These are phyloP conservation scores for Vitellaria paradoxa DNA, from an alignment of 179 eudicot species.

Conservation along the genomic window DNA sequence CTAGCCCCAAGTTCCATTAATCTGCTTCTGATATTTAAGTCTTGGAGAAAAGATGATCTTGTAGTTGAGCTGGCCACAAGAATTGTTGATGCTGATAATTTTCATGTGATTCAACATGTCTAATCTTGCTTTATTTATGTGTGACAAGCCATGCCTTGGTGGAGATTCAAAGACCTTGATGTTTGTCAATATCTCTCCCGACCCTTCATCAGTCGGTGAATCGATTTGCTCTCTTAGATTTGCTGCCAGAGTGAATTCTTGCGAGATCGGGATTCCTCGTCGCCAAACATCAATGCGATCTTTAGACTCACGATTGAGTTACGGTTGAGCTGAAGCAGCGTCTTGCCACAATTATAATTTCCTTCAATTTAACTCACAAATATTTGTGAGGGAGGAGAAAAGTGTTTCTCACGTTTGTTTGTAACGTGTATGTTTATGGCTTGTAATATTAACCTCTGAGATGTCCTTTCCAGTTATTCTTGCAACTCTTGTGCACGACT, in stretches of 20 bases:
- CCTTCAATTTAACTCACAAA: background rate
- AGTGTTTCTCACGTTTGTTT: background rate
- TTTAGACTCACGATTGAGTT: constrained; percentile 58
- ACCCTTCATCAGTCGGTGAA: constrained; percentile 58
- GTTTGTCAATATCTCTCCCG: constrained; percentile 76
- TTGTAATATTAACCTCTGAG: background rate
- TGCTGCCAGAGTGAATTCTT: constrained; percentile 71
- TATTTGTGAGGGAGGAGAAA: background rate
- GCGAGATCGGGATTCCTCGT: constrained; percentile 76
- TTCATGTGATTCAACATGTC: background rate
- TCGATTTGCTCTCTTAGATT: constrained; percentile 66
- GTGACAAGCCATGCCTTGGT: constrained; percentile 65
- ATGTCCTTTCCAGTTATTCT: background rate
- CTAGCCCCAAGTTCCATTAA: background rate
- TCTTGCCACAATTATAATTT: background rate
- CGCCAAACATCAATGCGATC: constrained; percentile 55
- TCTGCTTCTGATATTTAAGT: background rate
- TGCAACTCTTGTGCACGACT: background rate
- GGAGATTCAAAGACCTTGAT: constrained; percentile 78
- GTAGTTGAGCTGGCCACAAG: background rate
- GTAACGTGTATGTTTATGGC: background rate
- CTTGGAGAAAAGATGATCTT: background rate
- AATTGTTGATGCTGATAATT: background rate
- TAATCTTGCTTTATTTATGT: background rate
- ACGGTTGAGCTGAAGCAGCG: constrained; percentile 25